Evolutionary conservation across 306 rosid species (phyloP).

Genomic region (Prunus armeniaca): DNA sequence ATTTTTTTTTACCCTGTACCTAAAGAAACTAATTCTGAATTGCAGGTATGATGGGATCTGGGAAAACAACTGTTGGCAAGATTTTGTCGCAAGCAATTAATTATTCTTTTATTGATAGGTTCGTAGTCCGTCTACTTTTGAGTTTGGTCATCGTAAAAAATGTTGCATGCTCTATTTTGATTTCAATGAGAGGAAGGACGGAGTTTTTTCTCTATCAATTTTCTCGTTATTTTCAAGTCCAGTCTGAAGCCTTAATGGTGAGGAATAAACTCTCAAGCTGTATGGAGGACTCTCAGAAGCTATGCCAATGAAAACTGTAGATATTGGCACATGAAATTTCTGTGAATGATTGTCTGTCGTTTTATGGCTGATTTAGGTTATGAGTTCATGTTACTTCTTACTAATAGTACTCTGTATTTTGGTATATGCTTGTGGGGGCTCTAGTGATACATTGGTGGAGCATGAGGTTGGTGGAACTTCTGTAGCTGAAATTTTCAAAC

Average conservation of each 20-base stretch:
- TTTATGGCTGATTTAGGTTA: constrained; percentile 10
- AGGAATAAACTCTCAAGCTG: constrained; percentile 11
- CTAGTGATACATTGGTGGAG: constrained; percentile 85
- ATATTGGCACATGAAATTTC: constrained; percentile 17
- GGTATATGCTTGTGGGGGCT: constrained; percentile 26
- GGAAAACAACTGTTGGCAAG: constrained; percentile 96
- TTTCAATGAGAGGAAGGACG: constrained; percentile 5
- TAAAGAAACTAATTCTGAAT: constrained; percentile 26
- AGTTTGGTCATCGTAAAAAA: constrained; percentile 3
- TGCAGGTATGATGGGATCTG: constrained; percentile 99
- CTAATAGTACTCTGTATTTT: constrained; percentile 20
- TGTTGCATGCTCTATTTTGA: neutral
- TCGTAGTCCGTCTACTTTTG: constrained; percentile 29
- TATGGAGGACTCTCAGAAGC: constrained; percentile 9
- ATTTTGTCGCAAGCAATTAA: constrained; percentile 69
- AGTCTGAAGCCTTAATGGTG: constrained; percentile 12
- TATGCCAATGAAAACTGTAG: neutral
- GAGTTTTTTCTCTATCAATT: constrained; percentile 7
- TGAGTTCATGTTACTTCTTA: constrained; percentile 17
- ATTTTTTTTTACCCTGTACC: constrained; percentile 12
- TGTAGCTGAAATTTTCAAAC: constrained; percentile 85
- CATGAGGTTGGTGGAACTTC: constrained; percentile 59
- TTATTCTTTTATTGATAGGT: constrained; percentile 87
- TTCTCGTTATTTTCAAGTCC: constrained; percentile 2
- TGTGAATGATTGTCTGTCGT: constrained; percentile 12